Evolutionary conservation across 805 yeast species (phyloP), one percentile per base, ranked within the genome.

Genomic region (Kodamaea restingae): DNA sequence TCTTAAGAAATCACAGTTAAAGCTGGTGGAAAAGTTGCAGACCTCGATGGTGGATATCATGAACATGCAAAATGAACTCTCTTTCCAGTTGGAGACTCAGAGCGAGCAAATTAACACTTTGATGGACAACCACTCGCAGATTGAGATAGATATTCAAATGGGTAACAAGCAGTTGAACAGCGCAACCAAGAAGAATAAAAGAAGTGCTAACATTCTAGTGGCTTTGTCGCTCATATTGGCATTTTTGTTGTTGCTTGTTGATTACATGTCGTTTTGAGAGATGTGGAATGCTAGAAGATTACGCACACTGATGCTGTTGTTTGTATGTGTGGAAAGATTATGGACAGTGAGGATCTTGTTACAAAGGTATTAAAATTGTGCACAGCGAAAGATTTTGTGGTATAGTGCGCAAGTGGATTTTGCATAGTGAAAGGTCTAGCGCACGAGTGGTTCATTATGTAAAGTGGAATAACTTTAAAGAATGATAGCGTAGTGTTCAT

Each of bases 141-240:
- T 86, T 1, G 75, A 78, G 39, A 50, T 70, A 5, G 88, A 88
- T 45, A 76, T 88, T 15, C 62, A 65, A 15, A 68, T 75, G 56
- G 96, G 96, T 24, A 88, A 88, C 59, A 67, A 71, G 45, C 81
- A 80, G 44, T 68, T 88, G 46, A 71, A 71, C 33, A 76, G 75
- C 48, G 95, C 95, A 0, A 80, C 82, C 27, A 71, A 70, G 34
- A 65, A 81, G 31, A 82, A 84, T 40, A 80, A 84, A 36, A 45
- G 56, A 7, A 58, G 84, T 0, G 80, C 87, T 1, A 73, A 71
- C 43, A 52, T 78, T 45, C 69, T 84, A 28, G 75, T 80, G 33
- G 68, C 67, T 42, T 51, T 76, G 7, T 80, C 88, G 1, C 44
- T 84, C 1, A 48, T 71, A 3, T 59, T 82, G 9, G 86, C 85